These are phyloP conservation scores for Euphorbia celastroides DNA, from an alignment of 441 rosid genomes.

Conservation along the genomic window DNA sequence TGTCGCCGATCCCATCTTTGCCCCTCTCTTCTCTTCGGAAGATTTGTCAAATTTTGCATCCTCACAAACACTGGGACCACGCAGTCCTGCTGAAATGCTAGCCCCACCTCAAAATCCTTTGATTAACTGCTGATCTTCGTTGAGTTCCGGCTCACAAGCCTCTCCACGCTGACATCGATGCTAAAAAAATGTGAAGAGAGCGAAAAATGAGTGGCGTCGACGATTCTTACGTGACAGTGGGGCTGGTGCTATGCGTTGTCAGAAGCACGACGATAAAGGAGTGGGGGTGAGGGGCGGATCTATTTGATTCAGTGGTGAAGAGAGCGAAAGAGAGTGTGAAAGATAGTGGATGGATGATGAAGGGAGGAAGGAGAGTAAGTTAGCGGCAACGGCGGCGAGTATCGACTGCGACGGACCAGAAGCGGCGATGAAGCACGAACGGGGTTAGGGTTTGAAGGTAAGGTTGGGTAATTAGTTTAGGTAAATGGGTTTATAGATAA, in stretches of 20 bases:
- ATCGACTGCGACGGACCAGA: too few species aligned
- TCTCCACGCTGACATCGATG: conserved; percentile 71
- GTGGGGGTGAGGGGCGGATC: conserved; percentile 61
- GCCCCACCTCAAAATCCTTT: conserved; percentile 58
- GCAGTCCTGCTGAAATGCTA: conserved; percentile 55
- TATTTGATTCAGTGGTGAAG: conserved; percentile 48
- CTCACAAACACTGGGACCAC: conserved; percentile 67
- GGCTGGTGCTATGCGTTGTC: conserved; percentile 73
- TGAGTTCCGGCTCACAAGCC: conserved; percentile 75
- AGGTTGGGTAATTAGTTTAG: too few species aligned
- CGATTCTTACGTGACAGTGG: conserved; percentile 40
- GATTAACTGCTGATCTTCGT: conserved; percentile 38
- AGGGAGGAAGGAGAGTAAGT: too few species aligned
- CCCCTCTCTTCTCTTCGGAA: too few species aligned
- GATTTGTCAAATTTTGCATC: too few species aligned
- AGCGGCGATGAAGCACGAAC: too few species aligned
- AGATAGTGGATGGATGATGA: conserved; percentile 41
- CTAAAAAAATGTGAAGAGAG: conserved; percentile 43
- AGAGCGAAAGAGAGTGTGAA: conserved; percentile 40
- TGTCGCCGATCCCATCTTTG: too few species aligned
- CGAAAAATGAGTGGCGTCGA: conserved; percentile 84
- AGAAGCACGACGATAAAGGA: conserved; percentile 71
- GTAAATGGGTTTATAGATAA: too few species aligned
- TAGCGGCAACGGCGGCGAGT: too few species aligned
- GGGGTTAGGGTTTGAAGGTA: too few species aligned